Conservation (phyloP, 257 asterid species). For the Solanum pennellii region DNA sequence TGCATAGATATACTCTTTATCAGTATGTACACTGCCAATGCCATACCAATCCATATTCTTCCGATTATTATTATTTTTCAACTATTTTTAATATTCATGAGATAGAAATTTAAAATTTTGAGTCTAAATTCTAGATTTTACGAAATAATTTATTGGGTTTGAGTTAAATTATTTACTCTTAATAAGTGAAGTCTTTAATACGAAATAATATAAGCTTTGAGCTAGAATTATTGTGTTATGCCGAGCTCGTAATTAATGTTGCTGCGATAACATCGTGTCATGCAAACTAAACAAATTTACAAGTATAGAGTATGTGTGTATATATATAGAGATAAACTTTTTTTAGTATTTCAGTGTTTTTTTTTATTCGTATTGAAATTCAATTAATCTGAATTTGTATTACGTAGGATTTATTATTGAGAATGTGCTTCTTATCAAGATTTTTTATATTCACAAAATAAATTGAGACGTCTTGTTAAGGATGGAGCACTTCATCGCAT, state of each 20-base stretch:
- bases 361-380: no score
- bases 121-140: neutral
- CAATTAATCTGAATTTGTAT: no score
- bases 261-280: neutral
- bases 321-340: no score
- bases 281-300: neutral
- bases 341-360: neutral
- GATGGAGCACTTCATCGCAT: neutral
- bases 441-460: neutral
- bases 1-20: neutral
- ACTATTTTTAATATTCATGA: neutral
- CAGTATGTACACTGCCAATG: neutral
- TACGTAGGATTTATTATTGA: rapidly evolving
- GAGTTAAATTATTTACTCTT: neutral
- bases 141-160: no score
- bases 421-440: rapidly evolving
- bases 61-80: neutral
- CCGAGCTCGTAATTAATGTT: neutral
- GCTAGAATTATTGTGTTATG: neutral
- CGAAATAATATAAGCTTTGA: neutral
- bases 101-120: neutral
- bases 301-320: no score
- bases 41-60: neutral
- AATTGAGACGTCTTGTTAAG: rapidly evolving
- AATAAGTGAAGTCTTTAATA: no score